A percentile compares a stretch with the other conserved stretches of the same genome.
These are phyloP conservation scores for Kodamaea kaohsiungensis DNA, from an alignment of 805 yeast species.

Conservation along the genomic window DNA sequence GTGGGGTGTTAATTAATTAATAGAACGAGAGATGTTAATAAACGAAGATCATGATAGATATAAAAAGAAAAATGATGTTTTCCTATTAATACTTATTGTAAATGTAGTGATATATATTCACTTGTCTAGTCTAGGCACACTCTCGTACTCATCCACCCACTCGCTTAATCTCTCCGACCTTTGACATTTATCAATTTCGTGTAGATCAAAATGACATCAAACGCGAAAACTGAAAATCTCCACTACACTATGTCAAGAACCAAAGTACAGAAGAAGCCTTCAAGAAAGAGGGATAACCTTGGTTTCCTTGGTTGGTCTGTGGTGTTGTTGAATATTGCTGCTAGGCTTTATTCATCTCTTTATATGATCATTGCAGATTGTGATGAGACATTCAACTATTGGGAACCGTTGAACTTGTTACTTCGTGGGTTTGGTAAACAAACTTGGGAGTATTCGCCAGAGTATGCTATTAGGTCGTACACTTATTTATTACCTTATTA, in stretches of 20 bases:
- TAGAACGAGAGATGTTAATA: neutral
- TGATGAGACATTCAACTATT: conserved; percentile 89
- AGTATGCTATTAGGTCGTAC: conserved; percentile 85
- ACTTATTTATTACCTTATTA: conserved; percentile 62
- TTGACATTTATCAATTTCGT: no score
- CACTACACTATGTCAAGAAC: neutral
- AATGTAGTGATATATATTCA: no score
- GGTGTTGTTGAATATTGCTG: conserved; percentile 14
- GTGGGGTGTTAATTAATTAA: neutral
- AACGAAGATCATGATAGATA: neutral
- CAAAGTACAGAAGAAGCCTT: neutral
- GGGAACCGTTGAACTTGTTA: conserved; percentile 87
- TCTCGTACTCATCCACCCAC: no score
- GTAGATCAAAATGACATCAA: neutral
- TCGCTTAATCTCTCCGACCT: no score
- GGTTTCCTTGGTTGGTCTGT: conserved; percentile 1
- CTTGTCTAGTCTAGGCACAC: no score
- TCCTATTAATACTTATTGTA: neutral
- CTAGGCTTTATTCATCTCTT: conserved; percentile 43
- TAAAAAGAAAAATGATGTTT: neutral
- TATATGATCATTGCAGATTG: conserved; percentile 82
- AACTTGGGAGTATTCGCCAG: conserved; percentile 97
- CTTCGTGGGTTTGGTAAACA: conserved; percentile 85
- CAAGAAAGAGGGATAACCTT: neutral
- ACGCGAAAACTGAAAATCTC: neutral